A percentile compares a stretch with the other conserved stretches of the same genome.
Conservation (phyloP, 768 basidiomycete genomes). For the Xerocomellus dryophilus region DNA sequence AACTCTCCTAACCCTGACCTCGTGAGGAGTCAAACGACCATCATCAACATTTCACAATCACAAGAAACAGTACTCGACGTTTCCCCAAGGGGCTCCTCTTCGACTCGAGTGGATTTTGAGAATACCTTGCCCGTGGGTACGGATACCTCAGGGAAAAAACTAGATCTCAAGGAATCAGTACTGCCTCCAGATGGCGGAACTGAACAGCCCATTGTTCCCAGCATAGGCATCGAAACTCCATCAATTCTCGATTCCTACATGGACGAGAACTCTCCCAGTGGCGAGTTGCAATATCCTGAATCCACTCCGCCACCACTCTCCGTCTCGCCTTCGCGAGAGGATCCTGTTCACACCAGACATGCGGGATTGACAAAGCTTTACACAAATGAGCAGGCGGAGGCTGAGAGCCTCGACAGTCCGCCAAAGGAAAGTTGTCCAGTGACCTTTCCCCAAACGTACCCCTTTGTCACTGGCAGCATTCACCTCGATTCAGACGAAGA, state of each 20-base stretch:
- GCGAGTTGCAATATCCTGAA: background rate
- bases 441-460: background rate
- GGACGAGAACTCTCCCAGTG: background rate
- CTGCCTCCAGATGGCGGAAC: background rate
- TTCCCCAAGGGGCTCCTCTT: background rate
- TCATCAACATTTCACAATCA: background rate
- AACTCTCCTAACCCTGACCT: background rate
- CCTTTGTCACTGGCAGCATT: background rate
- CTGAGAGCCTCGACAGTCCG: background rate
- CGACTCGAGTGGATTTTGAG: background rate
- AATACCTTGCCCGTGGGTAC: background rate
- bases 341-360: background rate
- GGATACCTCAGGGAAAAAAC: background rate
- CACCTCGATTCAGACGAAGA: slow-evolving; percentile 12
- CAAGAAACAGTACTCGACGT: background rate
- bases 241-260: background rate
- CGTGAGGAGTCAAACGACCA: background rate
- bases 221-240: background rate
- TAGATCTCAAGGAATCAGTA: background rate
- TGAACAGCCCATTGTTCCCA: background rate
- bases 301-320: background rate
- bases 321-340: background rate
- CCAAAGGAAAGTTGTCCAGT: background rate
- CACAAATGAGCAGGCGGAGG: background rate
- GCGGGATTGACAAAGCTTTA: background rate